phyloP scores from a whole-genome alignment of 1,284 basidiomycete species.

The Boletellus dicymbophilus region DNA sequence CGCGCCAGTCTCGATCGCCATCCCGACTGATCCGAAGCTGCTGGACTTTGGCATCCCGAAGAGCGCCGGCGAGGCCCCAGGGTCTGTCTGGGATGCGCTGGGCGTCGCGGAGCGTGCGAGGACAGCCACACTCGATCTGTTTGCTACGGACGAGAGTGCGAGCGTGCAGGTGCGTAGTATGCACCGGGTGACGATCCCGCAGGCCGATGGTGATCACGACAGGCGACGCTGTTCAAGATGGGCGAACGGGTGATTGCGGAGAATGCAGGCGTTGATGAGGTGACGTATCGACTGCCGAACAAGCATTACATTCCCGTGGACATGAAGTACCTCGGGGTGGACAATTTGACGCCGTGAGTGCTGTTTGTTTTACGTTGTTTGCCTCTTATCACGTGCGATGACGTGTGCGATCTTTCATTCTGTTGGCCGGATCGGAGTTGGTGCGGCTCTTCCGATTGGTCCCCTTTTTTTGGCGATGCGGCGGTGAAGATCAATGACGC shows the following conservation, averaged over 20 bases:
- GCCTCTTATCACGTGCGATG: conserved; percentile 7
- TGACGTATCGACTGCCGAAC: conserved; percentile 86
- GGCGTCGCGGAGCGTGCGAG: conserved; percentile 60
- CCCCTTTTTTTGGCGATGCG: conserved; percentile 8
- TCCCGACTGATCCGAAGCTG: conserved; percentile 49
- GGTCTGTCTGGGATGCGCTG: conserved; percentile 63
- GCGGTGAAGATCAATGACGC: conserved; percentile 30
- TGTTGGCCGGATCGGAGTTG: conserved; percentile 9
- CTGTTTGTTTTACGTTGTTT: conserved; percentile 6
- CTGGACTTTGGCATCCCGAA: conserved; percentile 51
- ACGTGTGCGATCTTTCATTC: conserved; percentile 28
- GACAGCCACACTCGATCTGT: conserved; percentile 75
- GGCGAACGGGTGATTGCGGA: conserved; percentile 70
- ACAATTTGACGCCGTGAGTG: conserved; percentile 52
- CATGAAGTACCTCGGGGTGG: conserved; percentile 64
- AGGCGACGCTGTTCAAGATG: conserved; percentile 94
- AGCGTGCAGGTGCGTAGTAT: conserved; percentile 77
- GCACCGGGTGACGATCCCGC: not conserved
- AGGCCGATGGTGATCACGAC: conserved; percentile 4
- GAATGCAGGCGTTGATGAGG: conserved; percentile 61
- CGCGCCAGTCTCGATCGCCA: conserved; percentile 45
- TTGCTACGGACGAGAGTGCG: conserved; percentile 87
- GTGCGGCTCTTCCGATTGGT: conserved; percentile 10
- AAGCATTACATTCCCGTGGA: conserved; percentile 91
- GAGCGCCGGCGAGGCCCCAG: conserved; percentile 21